A percentile compares a stretch with the other conserved stretches of the same genome.
These are phyloP conservation scores for Leptoxyphium fumago DNA, from an alignment of 2,329 filamentous ascomycete genomes.

Conservation along the genomic window DNA sequence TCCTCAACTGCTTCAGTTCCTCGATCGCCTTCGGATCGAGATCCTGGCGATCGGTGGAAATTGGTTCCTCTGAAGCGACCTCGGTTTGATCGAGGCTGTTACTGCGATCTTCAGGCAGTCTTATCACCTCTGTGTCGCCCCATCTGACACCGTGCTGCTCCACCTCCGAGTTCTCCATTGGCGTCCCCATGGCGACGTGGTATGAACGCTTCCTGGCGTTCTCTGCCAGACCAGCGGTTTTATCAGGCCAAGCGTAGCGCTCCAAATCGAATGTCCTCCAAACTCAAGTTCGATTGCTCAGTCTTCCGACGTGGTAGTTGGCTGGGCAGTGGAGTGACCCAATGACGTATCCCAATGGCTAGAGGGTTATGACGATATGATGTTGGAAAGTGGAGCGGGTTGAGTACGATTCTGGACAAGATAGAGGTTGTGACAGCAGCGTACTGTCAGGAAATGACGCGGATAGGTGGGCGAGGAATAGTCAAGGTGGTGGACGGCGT, in stretches of 20 bases:
- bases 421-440: no score
- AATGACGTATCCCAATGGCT: no score
- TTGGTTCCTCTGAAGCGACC: conserved; percentile 9
- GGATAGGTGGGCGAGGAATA: no score
- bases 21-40: conserved; percentile 33
- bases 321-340: no score
- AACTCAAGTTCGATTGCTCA: no score
- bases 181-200: conserved; percentile 4
- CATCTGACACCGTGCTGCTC: conserved; percentile 48
- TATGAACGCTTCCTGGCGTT: neutral
- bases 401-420: no score
- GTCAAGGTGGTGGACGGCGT: no score
- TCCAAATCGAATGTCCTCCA: no score
- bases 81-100: conserved; percentile 23
- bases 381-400: no score
- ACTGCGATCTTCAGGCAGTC: neutral
- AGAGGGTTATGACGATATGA: no score
- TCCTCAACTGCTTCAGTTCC: conserved; percentile 56
- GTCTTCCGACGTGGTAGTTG: no score
- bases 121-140: conserved; percentile 52
- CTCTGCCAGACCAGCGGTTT: neutral
- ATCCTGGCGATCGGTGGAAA: conserved; percentile 7
- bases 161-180: conserved; percentile 4
- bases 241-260: neutral
- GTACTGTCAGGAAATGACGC: no score